Evolutionary conservation across 2,329 filamentous ascomycete species (phyloP), one percentile per base, ranked within the genome.

Genomic region (Beauveria varroae): DNA sequence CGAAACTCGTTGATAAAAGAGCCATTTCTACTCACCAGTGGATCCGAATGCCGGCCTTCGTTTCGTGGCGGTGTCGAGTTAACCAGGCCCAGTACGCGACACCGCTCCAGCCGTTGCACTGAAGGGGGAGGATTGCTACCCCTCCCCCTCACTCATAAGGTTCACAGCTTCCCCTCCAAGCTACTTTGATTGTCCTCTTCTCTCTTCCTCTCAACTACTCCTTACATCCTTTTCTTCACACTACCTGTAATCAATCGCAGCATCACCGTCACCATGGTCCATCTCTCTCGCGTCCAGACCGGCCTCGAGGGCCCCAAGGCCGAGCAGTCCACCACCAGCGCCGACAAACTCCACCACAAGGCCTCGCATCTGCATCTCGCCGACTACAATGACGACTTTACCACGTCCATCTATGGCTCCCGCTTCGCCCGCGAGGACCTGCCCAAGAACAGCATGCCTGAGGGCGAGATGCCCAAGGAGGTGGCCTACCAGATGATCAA

Each of bases 401-500:
- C 86, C 59, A 87, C 89, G 46, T 92, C 87, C 65, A 90, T 97
- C 69, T 98, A 97, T 72, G 93, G 93, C 70, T 93, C 89, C 64
- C 85, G 82, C 65, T 97, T 91, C 72, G 93, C 93, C 24, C 83
- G 84, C 37, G 79, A 89, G 70, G 91, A 96, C 69, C 80, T 98
- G 47, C 92, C 93, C 30, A 85, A 83, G 70, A 80, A 89, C 70
- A 88, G 92, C 77, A 97, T 98, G 85, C 92, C 93, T 1, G 91
- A 96, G 68, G 70, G 77, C 22, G 90, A 96, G 76, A 96, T 97
- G 93, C 93, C 93, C 50, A 86, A 85, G 67, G 90, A 96, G 67
- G 84, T 96, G 57, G 93, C 93, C n/a, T 96, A 97, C 75, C 88
- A 92, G 54, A 89, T 97, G 90, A 97, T 97, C 81, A 93, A 91